Evolutionary conservation across 2,329 filamentous ascomycete genomes (phyloP), one percentile per base, ranked within the genome.

Genomic region (Neonectria sp.): DNA sequence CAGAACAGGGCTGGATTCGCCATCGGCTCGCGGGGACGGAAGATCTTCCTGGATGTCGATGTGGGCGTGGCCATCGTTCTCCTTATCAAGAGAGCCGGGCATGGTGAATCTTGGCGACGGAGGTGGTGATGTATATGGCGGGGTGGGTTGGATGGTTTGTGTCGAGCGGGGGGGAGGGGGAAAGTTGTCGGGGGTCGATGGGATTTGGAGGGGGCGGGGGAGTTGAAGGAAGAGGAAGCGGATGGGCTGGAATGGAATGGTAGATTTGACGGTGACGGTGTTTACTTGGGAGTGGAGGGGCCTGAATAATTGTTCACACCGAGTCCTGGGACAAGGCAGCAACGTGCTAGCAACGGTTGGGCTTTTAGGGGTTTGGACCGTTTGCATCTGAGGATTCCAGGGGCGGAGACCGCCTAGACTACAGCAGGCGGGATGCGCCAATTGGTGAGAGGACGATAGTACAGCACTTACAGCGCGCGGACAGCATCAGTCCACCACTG

Each of bases 21-120:
- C 82, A 6, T 86, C 82, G 60, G 78, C 75, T 17, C 75, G 78
- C 8, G 82, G 80, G 6, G 81, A 78, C 25, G 77, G 76, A 55
- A 81, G 73, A 55, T 85, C 82, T 65, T 86, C 82, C 24, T 82
- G 80, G 59, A 88, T 81, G 68, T 88, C 86, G 75, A 89, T 86
- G 73, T 85, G 86, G 77, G 73, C 79, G 73, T 77, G 79, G 75
- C 69, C 77, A 69, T 77, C 80, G 75, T 71, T 71, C 69, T 78
- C 76, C 76, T 80, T 83, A 43, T 80, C 79, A 53, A 78, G 67
- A 45, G 83, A 77, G 55, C 77, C 78, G 45, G 85, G 77, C 85
- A 87, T 87, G 69, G 46, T 79, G 73, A 51, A 45, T 43, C 21
- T 31, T 35, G 58, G 58, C 31, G 63, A 46, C 33, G 24, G 35